A percentile compares a stretch with the other conserved stretches of the same genome.
Conservation (phyloP, 169 alveolate genomes). For the Eimeria acervulina region DNA sequence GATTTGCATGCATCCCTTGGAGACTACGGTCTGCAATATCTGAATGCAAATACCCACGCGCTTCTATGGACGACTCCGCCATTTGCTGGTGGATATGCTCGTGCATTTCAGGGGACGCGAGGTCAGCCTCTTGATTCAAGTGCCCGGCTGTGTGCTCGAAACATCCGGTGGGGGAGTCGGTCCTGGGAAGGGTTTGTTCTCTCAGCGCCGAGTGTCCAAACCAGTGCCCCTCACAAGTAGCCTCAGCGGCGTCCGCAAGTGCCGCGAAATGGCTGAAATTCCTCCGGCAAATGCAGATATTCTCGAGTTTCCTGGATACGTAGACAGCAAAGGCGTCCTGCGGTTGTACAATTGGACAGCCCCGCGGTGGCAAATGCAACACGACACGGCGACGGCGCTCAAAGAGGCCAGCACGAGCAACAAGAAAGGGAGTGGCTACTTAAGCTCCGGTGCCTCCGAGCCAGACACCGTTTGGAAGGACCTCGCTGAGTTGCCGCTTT, state of each 20-base stretch:
- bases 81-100: neutral
- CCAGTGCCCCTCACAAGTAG: slow-evolving; percentile 52
- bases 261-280: slow-evolving; percentile 66
- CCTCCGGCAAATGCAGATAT: slow-evolving; percentile 73
- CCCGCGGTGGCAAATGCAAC: slow-evolving; percentile 53
- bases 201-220: slow-evolving; percentile 20
- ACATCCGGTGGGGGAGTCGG: neutral
- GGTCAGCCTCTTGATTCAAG: slow-evolving; percentile 65
- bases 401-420: neutral
- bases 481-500: slow-evolving; percentile 7
- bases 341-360: slow-evolving; percentile 76
- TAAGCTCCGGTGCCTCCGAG: neutral
- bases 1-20: neutral
- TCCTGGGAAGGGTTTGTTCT: slow-evolving; percentile 14
- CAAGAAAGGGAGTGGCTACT: neutral
- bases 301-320: slow-evolving; percentile 81
- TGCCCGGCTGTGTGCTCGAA: slow-evolving; percentile 75
- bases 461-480: neutral
- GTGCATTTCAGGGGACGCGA: slow-evolving; percentile 43
- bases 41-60: neutral
- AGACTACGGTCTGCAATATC: neutral
- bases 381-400: slow-evolving; percentile 21
- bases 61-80: neutral
- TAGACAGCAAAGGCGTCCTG: slow-evolving; percentile 67
- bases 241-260: slow-evolving; percentile 60